Evolutionary conservation across 768 basidiomycete genomes (phyloP), one percentile per base, ranked within the genome.

Genomic region (Polyporus arcularius): DNA sequence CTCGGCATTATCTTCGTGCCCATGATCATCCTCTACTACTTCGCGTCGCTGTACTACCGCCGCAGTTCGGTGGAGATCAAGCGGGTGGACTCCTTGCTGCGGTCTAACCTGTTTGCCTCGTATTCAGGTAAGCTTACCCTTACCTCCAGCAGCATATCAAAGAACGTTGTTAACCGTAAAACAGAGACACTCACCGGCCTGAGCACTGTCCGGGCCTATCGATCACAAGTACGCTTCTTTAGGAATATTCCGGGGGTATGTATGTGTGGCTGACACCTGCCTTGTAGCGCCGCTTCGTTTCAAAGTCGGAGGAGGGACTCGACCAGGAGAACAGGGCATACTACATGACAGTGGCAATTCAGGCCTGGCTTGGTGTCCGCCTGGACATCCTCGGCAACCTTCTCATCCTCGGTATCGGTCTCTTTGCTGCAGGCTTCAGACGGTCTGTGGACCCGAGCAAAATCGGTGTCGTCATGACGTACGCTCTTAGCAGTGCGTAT

Each of bases 301-400:
- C 66, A 14, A 76, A 78, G 42, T 84, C 84, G 14, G 82, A 88
- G 57, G 61, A 74, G 2, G 82, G 84, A 4, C 71, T 86, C 26
- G 84, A 87, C 68, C 68, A 78, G 72, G 82, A 88, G 66, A 86
- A 88, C 65, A 73, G 81, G 57, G 86, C 88, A 1, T 85, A 85
- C 67, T 82, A 82, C 63, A 85, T 88, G 79, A 85, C 83, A 0
- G 78, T 89, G 41, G 75, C 82, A 4, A 84, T 88, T 57, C 87
- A 89, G 69, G 75, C 84, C 48, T 90, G 86, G 86, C 75, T 89
- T 1, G 78, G 79, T 3, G 69, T 87, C 8, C 78, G 89, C 14
- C 78, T 92, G 1, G 88, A 90, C 61, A 72, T 89, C 28, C 82
- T 88, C 28, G 86, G 83, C 1, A 88, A 88, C 65, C 60, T 85